Base-by-base conservation (phyloP, 2,329 filamentous ascomycete species). In the Nigrospora sphaerica region DNA sequence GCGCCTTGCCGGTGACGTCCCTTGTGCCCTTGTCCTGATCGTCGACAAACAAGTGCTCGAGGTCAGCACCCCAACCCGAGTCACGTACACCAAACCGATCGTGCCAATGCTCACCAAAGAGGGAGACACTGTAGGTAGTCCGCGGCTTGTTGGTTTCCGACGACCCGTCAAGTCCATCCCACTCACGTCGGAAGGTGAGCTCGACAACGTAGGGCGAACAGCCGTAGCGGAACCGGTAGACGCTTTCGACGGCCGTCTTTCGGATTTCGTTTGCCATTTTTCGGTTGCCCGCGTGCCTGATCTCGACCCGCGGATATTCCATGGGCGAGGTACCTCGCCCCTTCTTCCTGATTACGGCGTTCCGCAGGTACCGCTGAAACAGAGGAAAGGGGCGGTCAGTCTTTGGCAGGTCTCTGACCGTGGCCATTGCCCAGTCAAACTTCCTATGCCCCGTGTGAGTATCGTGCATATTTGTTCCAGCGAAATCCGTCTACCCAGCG, bases 391-490 rank as follows among this genome's bases (percentile, higher is more conserved):
- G 23, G 23, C 23, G 23, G 23, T 28, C 45, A 17, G 52, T 49
- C 6, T 53, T 48, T 9, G 60, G 48, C 6, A 19, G 13, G 31
- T 60, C 56, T 5, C 60, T 54, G 12, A 59, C 44, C 1, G 63
- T 59, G 23, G 59, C 57, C 3, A 72, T 40, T 4, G 58, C 59
- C 69, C 69, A 72, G 48, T 71, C 68, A 10, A 65, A 50, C 4
- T 46, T 46, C 36, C 67, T 69, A 18, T 12, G 6, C 31, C 32
- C 5, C 41, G 18, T 36, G 46, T 62, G 37, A 60, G 54, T 34
- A 46, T 43, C 9, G 6, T 3, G 18, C 4, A 35, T 32, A 35
- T 32, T n/a, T 31, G 4, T n/a, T n/a, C 28, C 17, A 31, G 39
- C 31, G 4, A 42, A 28, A 28, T 23, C 39, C n/a, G 18, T 33